Base-by-base conservation (phyloP, 768 basidiomycete genomes). In the Leucosporidium scottii region DNA sequence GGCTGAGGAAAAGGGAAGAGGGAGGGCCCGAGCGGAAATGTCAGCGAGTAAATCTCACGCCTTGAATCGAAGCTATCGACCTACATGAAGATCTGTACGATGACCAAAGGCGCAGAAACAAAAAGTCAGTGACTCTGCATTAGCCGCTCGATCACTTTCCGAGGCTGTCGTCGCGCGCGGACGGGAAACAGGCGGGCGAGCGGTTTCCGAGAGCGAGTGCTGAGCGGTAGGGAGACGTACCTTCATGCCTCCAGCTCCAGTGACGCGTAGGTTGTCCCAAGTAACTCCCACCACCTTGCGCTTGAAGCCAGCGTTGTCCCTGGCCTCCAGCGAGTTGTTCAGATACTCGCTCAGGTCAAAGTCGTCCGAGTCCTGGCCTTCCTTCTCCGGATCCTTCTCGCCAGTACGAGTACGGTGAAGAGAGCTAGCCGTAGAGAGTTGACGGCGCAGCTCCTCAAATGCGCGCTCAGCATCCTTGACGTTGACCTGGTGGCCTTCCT, bases 291-390 rank as follows among this genome's bases (percentile, higher is more conserved):
- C 34, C n/a, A 53, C 47, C 25, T 65, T 65, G 1, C 31, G 13
- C 47, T 44, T 44, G 25, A 64, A 28, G 15, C 68, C 68, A 20
- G 53, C 30, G 30, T 50, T 62, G 34, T 60, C 62, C 20, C 51
- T 1, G n/a, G 28, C 34, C 18, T 20, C 9, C 1, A 65, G 49
- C 39, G 15, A 44, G 39, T 34, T 34, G 34, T 34, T 34, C 15
- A 72, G 50, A 68, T 62, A 73, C 3, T 25, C 36, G 25, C 66
- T 61, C 18, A 73, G 56, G 7, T 69, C 71, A 57, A 73, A 73
- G 21, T 64, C 53, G 39, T 64, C 67, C 4, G 21, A n/a, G 18
- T 74, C 67, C 13, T 44, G 59, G 12, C 60, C 67, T 39, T 65
- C 61, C 54, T 63, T 63, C 62, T 63, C 62, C 15, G 17, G 10